Conservation (phyloP, 352 stramenopile species). For the Phytophthora fragariae region DNA sequence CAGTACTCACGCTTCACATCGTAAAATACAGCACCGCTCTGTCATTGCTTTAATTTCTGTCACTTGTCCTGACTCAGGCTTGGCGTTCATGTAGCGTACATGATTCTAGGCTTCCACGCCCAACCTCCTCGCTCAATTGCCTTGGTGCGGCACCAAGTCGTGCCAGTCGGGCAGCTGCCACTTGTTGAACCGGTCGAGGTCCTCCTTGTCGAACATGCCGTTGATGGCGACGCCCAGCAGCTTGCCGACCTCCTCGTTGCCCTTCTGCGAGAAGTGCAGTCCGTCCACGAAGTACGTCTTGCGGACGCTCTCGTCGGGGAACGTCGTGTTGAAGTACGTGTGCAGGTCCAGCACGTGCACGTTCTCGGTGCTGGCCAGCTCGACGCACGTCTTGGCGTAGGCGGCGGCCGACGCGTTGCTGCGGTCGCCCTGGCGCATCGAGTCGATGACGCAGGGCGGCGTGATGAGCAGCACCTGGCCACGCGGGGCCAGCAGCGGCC, state of each 20-base stretch:
- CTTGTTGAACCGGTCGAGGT: slow-evolving; percentile 40
- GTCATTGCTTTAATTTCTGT: too few species aligned
- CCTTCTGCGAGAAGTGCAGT: slow-evolving; percentile 59
- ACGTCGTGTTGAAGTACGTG: slow-evolving; percentile 55
- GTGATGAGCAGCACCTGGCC: slow-evolving; percentile 47
- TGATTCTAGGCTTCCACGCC: neutral
- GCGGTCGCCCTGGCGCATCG: slow-evolving; percentile 45
- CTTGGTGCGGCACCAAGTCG: slow-evolving; percentile 37
- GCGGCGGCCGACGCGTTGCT: slow-evolving; percentile 49
- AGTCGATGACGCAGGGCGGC: slow-evolving; percentile 50
- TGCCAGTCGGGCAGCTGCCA: slow-evolving; percentile 54
- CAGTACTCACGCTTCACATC: too few species aligned
- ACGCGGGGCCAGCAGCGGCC: slow-evolving; percentile 28
- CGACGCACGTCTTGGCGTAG: slow-evolving; percentile 58
- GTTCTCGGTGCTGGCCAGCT: slow-evolving; percentile 42
- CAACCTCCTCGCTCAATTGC: neutral
- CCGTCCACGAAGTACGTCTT: slow-evolving; percentile 53
- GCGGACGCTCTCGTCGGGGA: slow-evolving; percentile 40
- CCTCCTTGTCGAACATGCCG: slow-evolving; percentile 39
- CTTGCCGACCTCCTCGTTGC: slow-evolving; percentile 50
- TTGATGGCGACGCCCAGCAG: slow-evolving; percentile 39
- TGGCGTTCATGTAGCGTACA: too few species aligned
- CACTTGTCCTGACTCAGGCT: too few species aligned
- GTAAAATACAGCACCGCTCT: too few species aligned
- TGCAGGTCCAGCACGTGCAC: slow-evolving; percentile 64